phyloP scores from a whole-genome alignment of 1,284 basidiomycete genomes.

The Anthracocystis panici-leucophaei region DNA sequence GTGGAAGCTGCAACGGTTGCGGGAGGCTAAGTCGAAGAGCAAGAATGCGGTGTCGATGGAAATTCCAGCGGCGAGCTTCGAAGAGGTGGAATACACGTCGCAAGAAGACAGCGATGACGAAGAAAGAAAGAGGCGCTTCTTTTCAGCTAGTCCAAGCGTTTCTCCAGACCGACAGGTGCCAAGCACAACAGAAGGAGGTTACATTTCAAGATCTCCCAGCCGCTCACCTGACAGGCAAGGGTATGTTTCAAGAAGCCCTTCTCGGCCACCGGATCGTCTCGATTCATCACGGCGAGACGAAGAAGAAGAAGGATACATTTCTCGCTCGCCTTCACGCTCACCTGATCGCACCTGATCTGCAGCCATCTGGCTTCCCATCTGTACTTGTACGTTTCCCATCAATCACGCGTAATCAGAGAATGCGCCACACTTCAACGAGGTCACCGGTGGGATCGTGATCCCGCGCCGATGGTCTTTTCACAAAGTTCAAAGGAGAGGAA shows the following conservation, averaged over 20 bases:
- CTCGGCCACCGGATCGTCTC: slow-evolving; percentile 18
- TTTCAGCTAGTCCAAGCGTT: slow-evolving; percentile 30
- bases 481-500: too few species aligned
- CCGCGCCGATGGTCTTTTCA: too few species aligned
- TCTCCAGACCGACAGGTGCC: slow-evolving; percentile 31
- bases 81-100: slow-evolving; percentile 38
- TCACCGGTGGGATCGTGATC: too few species aligned
- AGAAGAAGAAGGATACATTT: slow-evolving; percentile 8
- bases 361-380: background rate
- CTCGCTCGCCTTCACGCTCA: slow-evolving; percentile 38
- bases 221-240: slow-evolving; percentile 14
- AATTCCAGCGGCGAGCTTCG: background rate
- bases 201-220: slow-evolving; percentile 14
- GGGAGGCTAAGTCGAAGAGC: slow-evolving; percentile 6
- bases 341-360: slow-evolving; percentile 33
- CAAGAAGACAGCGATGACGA: slow-evolving; percentile 72
- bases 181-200: slow-evolving; percentile 30
- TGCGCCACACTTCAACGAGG: background rate
- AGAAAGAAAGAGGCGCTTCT: slow-evolving; percentile 12
- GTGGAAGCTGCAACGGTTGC: slow-evolving; percentile 35
- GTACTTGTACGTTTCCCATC: slow-evolving; percentile 13
- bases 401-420: background rate
- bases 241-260: slow-evolving; percentile 22
- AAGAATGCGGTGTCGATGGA: background rate
- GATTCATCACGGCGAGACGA: slow-evolving; percentile 4